Conservation (phyloP, 129 eudicot genomes). For the Smallanthus sonchifolius region DNA sequence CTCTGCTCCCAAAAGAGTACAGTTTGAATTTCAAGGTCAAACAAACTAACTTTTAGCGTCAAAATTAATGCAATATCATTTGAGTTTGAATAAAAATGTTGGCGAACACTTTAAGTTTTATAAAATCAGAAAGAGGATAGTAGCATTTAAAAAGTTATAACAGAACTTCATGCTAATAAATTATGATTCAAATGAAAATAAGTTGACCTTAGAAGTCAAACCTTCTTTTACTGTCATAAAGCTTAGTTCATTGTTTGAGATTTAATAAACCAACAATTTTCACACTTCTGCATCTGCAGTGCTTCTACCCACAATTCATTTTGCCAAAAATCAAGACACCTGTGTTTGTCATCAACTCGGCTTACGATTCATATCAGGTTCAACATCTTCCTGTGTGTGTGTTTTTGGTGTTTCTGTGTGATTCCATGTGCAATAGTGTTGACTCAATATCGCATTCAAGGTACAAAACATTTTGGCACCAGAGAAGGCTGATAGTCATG, state of each 20-base stretch:
- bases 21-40: slow-evolving; percentile 25
- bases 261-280: background rate
- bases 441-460: slow-evolving; percentile 20
- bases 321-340: slow-evolving; percentile 41
- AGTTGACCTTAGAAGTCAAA: slow-evolving; percentile 30
- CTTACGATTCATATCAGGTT: slow-evolving; percentile 48
- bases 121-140: background rate
- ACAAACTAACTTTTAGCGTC: slow-evolving; percentile 7
- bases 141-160: background rate
- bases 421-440: background rate
- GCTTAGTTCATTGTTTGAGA: background rate
- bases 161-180: background rate
- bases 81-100: background rate
- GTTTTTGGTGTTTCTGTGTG: slow-evolving; percentile 1
- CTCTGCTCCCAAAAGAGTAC: slow-evolving; percentile 3
- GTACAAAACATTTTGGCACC: slow-evolving; percentile 43
- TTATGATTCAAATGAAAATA: background rate
- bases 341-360: slow-evolving; percentile 43
- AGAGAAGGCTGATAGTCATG: slow-evolving; percentile 30
- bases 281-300: slow-evolving; percentile 28
- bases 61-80: background rate
- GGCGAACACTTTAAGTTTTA: background rate
- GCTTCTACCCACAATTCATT: slow-evolving; percentile 43
- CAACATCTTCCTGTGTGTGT: slow-evolving; percentile 14
- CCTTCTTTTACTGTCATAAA: slow-evolving; percentile 1